Conservation (phyloP, 768 basidiomycete species). For the Tulasnella sp. region DNA sequence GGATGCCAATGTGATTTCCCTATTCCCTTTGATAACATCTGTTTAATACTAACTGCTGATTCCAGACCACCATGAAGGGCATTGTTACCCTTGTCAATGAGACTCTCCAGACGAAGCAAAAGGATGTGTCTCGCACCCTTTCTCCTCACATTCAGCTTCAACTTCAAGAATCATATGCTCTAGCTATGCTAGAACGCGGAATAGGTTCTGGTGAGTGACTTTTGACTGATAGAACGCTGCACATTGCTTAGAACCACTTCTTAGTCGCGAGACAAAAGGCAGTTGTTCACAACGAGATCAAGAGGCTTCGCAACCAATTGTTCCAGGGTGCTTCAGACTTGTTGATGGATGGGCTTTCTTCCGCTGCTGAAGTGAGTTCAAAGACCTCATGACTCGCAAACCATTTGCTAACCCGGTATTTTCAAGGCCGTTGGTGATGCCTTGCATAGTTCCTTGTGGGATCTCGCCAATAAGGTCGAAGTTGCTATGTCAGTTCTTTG, state of each 20-base stretch:
- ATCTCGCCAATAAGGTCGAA: constrained; percentile 46
- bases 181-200: constrained; percentile 42
- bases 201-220: constrained; percentile 43
- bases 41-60: background rate
- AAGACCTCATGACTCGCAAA: background rate
- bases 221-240: no score
- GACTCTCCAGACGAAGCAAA: constrained; percentile 41
- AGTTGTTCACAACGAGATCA: constrained; percentile 37
- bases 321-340: constrained; percentile 42
- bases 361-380: constrained; percentile 30
- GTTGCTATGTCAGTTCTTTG: constrained; percentile 47
- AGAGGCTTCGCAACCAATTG: constrained; percentile 34
- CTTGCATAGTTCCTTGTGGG: constrained; percentile 34
- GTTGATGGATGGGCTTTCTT: constrained; percentile 35
- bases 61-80: constrained; percentile 34
- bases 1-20: constrained; percentile 31
- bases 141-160: constrained; percentile 43
- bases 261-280: constrained; percentile 49
- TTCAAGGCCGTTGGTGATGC: constrained; percentile 33
- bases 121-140: constrained; percentile 45
- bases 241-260: no score
- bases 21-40: background rate
- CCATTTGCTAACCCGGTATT: background rate
- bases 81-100: constrained; percentile 38
- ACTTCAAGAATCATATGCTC: constrained; percentile 36